Conservation (phyloP, 2,329 filamentous ascomycete genomes). For the Diaporthe velutina region DNA sequence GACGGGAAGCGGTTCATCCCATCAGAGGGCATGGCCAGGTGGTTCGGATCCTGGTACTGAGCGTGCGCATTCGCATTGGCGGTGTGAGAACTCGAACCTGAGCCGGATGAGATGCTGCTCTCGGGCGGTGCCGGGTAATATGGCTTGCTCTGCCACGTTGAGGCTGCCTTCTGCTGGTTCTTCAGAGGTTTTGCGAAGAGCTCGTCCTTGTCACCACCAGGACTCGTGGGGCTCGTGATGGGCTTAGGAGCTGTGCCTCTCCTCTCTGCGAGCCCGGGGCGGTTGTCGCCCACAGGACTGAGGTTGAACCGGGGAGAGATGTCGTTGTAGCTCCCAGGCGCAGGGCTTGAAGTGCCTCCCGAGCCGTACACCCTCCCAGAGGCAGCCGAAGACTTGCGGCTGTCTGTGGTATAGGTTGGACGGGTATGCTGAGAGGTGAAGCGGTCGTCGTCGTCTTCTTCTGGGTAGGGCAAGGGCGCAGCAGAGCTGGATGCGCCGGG, state of each 20-base stretch:
- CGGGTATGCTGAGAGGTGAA: constrained; percentile 52
- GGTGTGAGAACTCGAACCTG: constrained; percentile 34
- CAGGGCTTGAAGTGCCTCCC: constrained; percentile 49
- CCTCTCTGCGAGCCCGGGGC: constrained; percentile 81
- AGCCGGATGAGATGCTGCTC: constrained; percentile 48
- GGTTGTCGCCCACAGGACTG: constrained; percentile 68
- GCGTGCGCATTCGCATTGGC: constrained; percentile 46
- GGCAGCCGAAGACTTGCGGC: constrained; percentile 48
- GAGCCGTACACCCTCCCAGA: constrained; percentile 50
- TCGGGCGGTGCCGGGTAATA: constrained; percentile 74
- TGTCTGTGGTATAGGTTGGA: constrained; percentile 60
- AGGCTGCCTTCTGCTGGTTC: constrained; percentile 58
- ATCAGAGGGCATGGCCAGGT: constrained; percentile 57
- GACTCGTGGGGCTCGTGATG: constrained; percentile 84
- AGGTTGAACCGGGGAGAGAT: constrained; percentile 67
- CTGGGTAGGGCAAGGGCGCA: constrained; percentile 78
- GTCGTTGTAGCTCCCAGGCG: constrained; percentile 60
- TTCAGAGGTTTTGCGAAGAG: constrained; percentile 78
- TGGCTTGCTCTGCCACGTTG: constrained; percentile 66
- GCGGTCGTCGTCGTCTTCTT: constrained; percentile 70
- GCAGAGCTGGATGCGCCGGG: constrained; percentile 80
- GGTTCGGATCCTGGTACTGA: constrained; percentile 44
- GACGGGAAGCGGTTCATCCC: constrained; percentile 77
- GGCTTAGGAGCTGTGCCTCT: constrained; percentile 86
- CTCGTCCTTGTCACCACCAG: constrained; percentile 81